These are phyloP conservation scores for Podaxis rugospora DNA, from an alignment of 768 basidiomycete species.

Conservation along the genomic window DNA sequence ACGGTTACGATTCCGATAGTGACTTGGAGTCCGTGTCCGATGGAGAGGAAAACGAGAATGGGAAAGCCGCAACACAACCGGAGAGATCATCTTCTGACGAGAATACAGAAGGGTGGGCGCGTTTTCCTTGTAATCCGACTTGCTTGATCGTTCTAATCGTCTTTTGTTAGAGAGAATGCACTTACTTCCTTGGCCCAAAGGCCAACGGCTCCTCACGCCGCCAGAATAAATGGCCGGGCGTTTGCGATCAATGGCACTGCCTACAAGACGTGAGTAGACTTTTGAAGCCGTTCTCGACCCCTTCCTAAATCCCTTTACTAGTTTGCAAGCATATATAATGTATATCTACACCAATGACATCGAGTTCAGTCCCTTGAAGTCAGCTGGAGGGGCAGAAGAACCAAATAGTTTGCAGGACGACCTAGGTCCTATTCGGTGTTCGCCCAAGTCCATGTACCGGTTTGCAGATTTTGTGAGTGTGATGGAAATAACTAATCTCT, in stretches of 20 bases:
- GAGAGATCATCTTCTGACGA: background rate
- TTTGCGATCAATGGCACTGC: slow-evolving; percentile 9
- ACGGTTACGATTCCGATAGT: slow-evolving; percentile 6
- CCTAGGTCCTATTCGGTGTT: slow-evolving; percentile 16
- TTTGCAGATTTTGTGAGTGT: slow-evolving; percentile 17
- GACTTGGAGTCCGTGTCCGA: slow-evolving; percentile 1
- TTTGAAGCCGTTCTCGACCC: background rate
- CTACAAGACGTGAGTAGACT: slow-evolving; percentile 3
- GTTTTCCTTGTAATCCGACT: background rate
- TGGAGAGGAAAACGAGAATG: background rate
- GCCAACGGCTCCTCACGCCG: background rate
- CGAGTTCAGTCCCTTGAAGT: slow-evolving; percentile 3
- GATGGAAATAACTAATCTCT: no score
- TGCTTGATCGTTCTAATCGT: background rate
- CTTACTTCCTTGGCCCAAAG: background rate
- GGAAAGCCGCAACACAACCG: background rate
- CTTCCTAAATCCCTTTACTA: background rate
- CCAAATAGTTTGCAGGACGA: background rate
- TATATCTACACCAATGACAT: slow-evolving; percentile 3
- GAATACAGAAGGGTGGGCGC: background rate
- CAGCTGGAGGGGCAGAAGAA: background rate
- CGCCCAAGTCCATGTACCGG: slow-evolving; percentile 35
- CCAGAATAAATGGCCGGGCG: background rate
- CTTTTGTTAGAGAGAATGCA: background rate
- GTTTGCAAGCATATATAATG: background rate